Conservation (phyloP, 352 stramenopile species). For the Phytopythium cucurbitacearum region DNA sequence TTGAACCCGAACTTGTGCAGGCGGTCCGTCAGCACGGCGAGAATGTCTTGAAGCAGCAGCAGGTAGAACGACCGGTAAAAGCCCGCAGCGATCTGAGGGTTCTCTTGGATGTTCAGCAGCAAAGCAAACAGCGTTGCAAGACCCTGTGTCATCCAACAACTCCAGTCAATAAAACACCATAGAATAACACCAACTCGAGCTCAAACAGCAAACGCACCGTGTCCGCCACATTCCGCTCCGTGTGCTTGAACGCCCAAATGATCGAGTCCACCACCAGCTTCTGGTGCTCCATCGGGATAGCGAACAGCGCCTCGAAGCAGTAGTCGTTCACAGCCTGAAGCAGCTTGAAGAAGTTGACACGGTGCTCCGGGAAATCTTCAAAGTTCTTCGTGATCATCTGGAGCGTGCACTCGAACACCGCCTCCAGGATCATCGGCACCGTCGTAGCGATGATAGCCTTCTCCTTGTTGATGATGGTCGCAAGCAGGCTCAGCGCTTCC, state of each 20-base stretch:
- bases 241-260: slow-evolving; percentile 99
- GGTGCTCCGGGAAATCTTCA: slow-evolving; percentile 98
- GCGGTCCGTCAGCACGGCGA: slow-evolving; percentile 97
- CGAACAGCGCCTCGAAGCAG: slow-evolving; percentile 97
- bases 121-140: slow-evolving; percentile 96
- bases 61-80: slow-evolving; percentile 99
- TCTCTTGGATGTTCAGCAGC: slow-evolving; percentile 94
- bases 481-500: slow-evolving; percentile 94
- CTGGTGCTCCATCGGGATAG: slow-evolving; percentile 95
- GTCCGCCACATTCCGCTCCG: slow-evolving; percentile 97
- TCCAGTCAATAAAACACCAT: not conserved
- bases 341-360: slow-evolving; percentile 99
- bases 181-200: not conserved
- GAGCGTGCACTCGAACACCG: slow-evolving; percentile 98
- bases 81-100: slow-evolving; percentile 91
- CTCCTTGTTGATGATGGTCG: slow-evolving; percentile 96
- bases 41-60: slow-evolving; percentile 91
- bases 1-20: slow-evolving; percentile 99
- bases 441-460: slow-evolving; percentile 83
- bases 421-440: slow-evolving; percentile 95
- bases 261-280: slow-evolving; percentile 99
- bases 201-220: slow-evolving; percentile 51
- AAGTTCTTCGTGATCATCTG: slow-evolving; percentile 99
- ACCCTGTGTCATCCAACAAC: slow-evolving; percentile 41
- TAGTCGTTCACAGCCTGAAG: slow-evolving; percentile 94